Percentiles rank a stretch among this genome's conserved stretches.
These are phyloP conservation scores for Ophiostoma tasmaniense DNA, from an alignment of 2,329 filamentous ascomycete genomes.

Conservation along the genomic window DNA sequence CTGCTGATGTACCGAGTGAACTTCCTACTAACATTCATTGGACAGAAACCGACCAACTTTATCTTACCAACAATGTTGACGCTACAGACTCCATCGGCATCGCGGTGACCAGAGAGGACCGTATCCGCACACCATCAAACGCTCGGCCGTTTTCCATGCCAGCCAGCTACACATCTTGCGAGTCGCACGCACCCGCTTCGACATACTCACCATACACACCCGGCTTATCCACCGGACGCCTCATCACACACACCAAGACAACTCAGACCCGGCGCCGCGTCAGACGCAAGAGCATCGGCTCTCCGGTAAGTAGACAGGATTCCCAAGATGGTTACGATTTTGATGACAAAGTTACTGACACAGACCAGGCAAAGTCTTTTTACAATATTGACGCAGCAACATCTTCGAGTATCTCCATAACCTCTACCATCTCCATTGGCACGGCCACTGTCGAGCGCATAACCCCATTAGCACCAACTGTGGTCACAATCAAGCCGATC, in stretches of 20 bases:
- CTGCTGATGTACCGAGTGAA: not conserved
- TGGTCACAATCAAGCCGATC: not conserved
- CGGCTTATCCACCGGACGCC: no score
- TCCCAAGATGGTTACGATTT: not conserved
- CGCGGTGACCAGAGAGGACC: not conserved
- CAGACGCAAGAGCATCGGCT: not conserved
- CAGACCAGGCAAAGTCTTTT: not conserved
- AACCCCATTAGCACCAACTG: not conserved
- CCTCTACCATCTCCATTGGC: not conserved
- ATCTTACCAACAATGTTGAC: not conserved
- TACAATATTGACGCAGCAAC: not conserved
- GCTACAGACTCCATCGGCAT: not conserved
- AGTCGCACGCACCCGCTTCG: no score
- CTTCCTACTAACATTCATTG: constrained; percentile 1
- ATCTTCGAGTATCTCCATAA: not conserved
- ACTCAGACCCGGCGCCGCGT: not conserved
- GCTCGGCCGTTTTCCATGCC: not conserved
- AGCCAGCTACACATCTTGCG: not conserved
- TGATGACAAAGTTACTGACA: not conserved
- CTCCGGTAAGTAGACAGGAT: not conserved
- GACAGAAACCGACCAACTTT: not conserved
- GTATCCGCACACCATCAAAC: not conserved
- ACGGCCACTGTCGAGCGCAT: not conserved
- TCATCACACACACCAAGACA: not conserved
- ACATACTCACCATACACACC: not conserved